A percentile compares a stretch with the other conserved stretches of the same genome.
These are phyloP conservation scores for Fusarium equiseti DNA, from an alignment of 2,329 filamentous ascomycete genomes.

Conservation along the genomic window DNA sequence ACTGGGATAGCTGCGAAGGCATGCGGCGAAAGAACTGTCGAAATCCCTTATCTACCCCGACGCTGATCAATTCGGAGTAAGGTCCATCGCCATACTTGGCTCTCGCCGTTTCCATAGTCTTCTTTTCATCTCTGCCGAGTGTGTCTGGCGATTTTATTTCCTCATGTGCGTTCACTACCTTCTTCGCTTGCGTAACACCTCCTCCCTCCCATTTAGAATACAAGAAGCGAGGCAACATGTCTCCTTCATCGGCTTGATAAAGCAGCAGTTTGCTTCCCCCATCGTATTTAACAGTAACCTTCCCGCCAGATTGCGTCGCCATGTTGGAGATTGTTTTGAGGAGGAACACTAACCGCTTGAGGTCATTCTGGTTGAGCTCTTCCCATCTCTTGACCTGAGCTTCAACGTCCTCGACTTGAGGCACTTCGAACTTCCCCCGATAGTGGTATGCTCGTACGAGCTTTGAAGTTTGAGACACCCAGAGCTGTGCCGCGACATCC, in stretches of 20 bases:
- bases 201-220: background rate
- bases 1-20: background rate
- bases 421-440: background rate
- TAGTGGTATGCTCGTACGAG: background rate
- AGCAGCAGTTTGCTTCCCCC: background rate
- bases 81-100: background rate
- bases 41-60: background rate
- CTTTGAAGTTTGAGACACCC: background rate
- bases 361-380: background rate
- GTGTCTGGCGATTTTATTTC: background rate
- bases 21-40: slow-evolving; percentile 3
- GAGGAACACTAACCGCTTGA: background rate
- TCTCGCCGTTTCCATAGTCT: background rate
- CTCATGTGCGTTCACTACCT: too few relatives aligned
- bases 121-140: background rate
- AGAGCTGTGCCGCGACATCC: background rate
- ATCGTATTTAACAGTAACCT: background rate
- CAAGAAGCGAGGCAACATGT: background rate
- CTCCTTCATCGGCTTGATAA: background rate
- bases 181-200: background rate
- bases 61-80: background rate
- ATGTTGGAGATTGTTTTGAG: background rate
- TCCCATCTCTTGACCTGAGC: background rate
- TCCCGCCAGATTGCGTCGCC: background rate
- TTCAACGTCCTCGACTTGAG: background rate